phyloP scores from a whole-genome alignment of 371 early-diverging fungal genomes.

The Capillidium heterosporum region DNA sequence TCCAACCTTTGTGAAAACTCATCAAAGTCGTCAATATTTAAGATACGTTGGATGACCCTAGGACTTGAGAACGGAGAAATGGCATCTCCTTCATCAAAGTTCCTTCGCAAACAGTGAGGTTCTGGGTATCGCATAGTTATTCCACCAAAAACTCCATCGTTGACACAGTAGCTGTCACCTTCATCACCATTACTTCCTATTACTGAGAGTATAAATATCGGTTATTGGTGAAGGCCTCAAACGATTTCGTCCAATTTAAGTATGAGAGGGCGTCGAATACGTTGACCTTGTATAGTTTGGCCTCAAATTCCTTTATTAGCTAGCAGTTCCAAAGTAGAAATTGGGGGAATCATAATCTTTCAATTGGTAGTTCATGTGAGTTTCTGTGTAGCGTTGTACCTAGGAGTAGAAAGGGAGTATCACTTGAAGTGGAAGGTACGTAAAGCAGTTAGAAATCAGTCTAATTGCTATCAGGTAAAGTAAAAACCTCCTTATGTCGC shows the following conservation, averaged over 20 bases:
- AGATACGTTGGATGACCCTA: slow-evolving; percentile 9
- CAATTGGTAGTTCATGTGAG: not conserved
- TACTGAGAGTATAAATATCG: slow-evolving; percentile 3
- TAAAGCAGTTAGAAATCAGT: not conserved
- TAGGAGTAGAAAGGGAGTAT: not conserved
- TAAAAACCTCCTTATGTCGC: not conserved
- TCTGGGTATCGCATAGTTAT: slow-evolving; percentile 1
- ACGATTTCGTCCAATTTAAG: slow-evolving; percentile 25
- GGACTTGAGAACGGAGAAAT: slow-evolving; percentile 14
- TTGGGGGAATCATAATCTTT: slow-evolving; percentile 10
- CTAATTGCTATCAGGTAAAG: not conserved
- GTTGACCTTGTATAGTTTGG: slow-evolving; percentile 15
- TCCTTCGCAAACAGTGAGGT: slow-evolving; percentile 13
- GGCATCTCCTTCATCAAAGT: slow-evolving; percentile 6
- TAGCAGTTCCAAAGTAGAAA: slow-evolving; percentile 24
- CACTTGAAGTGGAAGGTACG: not conserved
- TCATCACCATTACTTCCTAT: slow-evolving; percentile 12
- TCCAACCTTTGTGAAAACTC: slow-evolving; percentile 19
- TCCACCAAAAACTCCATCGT: slow-evolving; percentile 10
- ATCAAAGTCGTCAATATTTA: slow-evolving; percentile 13
- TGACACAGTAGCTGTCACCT: slow-evolving; percentile 8
- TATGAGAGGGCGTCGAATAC: slow-evolving; percentile 22
- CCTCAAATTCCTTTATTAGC: slow-evolving; percentile 14
- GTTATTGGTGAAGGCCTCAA: slow-evolving; percentile 6
- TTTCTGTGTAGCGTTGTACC: not conserved